Conservation (phyloP, 2,329 filamentous ascomycete species). For the Ophiognomonia clavigignenti-juglandacearum region DNA sequence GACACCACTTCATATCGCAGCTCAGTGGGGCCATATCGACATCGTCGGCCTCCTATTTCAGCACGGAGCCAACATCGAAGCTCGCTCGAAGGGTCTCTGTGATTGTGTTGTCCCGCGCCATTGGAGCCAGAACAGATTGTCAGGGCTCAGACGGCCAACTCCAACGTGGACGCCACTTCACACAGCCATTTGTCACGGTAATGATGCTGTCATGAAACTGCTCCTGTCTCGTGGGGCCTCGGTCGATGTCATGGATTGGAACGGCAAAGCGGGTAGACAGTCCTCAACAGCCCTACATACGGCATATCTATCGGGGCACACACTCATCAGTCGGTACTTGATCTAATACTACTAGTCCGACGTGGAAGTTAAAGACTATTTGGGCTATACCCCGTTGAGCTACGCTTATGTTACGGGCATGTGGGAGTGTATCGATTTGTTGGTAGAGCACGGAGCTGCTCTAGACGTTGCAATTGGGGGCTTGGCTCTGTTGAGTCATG, state of each 20-base stretch:
- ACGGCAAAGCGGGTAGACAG: not conserved
- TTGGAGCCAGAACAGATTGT: not conserved
- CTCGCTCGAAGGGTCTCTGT: not conserved
- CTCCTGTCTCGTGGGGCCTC: not conserved
- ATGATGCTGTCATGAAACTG: not conserved
- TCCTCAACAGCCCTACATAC: not conserved
- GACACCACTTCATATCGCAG: not conserved
- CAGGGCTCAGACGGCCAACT: not conserved
- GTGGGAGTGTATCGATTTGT: not conserved
- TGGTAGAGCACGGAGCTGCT: not conserved
- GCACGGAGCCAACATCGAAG: not conserved
- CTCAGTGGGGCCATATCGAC: not conserved
- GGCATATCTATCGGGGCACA: not conserved
- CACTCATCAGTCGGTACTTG: not conserved
- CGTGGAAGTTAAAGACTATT: not conserved
- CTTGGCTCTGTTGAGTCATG: not conserved
- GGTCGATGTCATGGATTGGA: not conserved
- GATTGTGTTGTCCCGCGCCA: not conserved
- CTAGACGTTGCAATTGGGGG: not conserved
- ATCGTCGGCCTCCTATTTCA: not conserved
- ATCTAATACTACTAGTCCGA: not conserved
- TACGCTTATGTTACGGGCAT: not conserved
- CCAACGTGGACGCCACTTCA: not conserved
- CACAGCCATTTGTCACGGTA: not conserved
- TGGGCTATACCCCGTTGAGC: not conserved